Base-by-base conservation (phyloP, 2,329 filamentous ascomycete species). In the Cadophora sp. region DNA sequence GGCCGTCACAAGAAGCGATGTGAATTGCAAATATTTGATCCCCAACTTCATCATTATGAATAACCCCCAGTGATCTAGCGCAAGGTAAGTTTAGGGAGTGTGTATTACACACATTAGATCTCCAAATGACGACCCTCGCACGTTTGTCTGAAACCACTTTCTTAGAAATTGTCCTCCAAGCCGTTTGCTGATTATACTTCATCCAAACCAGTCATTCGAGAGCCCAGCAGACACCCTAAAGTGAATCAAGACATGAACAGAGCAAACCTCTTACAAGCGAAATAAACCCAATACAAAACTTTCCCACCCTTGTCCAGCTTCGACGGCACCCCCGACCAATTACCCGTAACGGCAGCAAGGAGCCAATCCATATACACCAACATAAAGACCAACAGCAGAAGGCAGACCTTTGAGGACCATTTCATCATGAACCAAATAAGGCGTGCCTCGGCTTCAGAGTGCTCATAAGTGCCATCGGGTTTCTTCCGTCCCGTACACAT, bases 281-380 rank as follows among this genome's bases (percentile, higher is more conserved):
- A 56, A 36, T 56, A 56, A 16, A 39, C 53, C 53, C 53, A 56
- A 36, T 56, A 56, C 18, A 56, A 14, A 36, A 36, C 27, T 22
- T 56, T 56, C 9, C 53, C 53, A 56, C 27, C 27, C 27, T 56
- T 30, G 16, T 56, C 53, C 53, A 56, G 30, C 53, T 56, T 56
- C 24, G 24, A 33, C 53, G 27, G 53, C 53, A 56, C 53, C 18
- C 53, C 53, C 53, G 53, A 56, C 30, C 24, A 56, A 56, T 56
- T 56, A 33, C 53, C 53, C 53, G 53, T 56, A 22, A 56, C 53
- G 30, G 30, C 53, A 56, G 53, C 53, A 30, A 56, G 53, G 27
- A 56, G 39, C 53, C 53, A 56, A 33, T 56, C 53, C 53, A 56
- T 56, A 36, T 56, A 56, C 22, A 56, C 30, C 53, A 56, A 36